Percentiles rank a stretch among this genome's conserved stretches.
These are phyloP conservation scores for Clarireedia sp. DNA, from an alignment of 2,329 filamentous ascomycete genomes.

Conservation along the genomic window DNA sequence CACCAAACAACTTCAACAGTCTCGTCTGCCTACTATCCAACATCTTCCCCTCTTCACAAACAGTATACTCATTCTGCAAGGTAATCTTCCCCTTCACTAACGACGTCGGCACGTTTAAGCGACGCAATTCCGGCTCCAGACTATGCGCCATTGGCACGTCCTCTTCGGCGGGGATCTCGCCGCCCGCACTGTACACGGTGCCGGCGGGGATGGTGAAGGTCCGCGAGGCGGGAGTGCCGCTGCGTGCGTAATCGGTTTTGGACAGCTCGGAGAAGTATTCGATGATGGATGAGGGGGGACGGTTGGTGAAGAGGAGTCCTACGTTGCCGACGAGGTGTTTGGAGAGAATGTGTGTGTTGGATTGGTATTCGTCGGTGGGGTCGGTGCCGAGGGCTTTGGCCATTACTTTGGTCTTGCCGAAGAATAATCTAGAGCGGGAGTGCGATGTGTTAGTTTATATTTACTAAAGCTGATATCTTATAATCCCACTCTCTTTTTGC, in stretches of 20 bases:
- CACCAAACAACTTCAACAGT: slow-evolving; percentile 85
- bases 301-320: slow-evolving; percentile 84
- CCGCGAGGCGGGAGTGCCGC: slow-evolving; percentile 67
- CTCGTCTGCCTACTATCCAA: slow-evolving; percentile 89
- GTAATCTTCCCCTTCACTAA: slow-evolving; percentile 84
- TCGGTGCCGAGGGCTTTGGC: slow-evolving; percentile 80
- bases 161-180: slow-evolving; percentile 69
- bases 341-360: slow-evolving; percentile 64
- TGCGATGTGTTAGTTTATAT: not conserved
- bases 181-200: slow-evolving; percentile 71
- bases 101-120: slow-evolving; percentile 81
- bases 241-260: slow-evolving; percentile 84
- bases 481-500: slow-evolving; percentile 2
- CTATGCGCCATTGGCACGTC: slow-evolving; percentile 84
- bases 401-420: slow-evolving; percentile 99
- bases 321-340: slow-evolving; percentile 71
- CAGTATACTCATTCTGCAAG: slow-evolving; percentile 43
- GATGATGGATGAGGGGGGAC: slow-evolving; percentile 56
- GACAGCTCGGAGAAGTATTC: slow-evolving; percentile 65
- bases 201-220: slow-evolving; percentile 76
- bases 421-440: slow-evolving; percentile 64
- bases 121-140: slow-evolving; percentile 82
- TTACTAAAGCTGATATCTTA: not conserved
- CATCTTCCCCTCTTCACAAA: slow-evolving; percentile 78
- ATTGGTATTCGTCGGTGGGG: slow-evolving; percentile 70